These are phyloP conservation scores for Phaeosphaeriaceae sp. DNA, from an alignment of 2,329 filamentous ascomycete species.

Conservation along the genomic window DNA sequence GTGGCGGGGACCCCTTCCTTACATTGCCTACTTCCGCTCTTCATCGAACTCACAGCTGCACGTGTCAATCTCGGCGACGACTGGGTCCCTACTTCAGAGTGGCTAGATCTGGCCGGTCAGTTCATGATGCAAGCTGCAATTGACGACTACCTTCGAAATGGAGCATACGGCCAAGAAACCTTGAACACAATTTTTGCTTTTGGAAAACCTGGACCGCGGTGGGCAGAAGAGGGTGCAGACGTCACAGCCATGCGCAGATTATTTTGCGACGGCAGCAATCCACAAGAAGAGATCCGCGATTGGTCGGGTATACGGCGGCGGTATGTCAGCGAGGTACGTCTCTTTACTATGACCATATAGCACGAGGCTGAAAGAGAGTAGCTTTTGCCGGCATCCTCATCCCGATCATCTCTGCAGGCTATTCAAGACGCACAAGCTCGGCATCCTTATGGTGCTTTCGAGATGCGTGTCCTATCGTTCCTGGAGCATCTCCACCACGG, in stretches of 20 bases:
- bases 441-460: conserved; percentile 49
- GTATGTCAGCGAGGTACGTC: conserved; percentile 40
- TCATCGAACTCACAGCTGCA: conserved; percentile 59
- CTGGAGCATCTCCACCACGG: conserved; percentile 52
- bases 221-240: conserved; percentile 31
- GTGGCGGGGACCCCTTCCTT: conserved; percentile 48
- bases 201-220: conserved; percentile 44
- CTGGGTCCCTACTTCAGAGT: conserved; percentile 46
- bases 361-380: conserved; percentile 11
- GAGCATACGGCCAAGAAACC: conserved; percentile 42
- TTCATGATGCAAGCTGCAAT: conserved; percentile 60
- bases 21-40: conserved; percentile 55
- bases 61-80: conserved; percentile 41
- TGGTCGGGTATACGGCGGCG: conserved; percentile 49
- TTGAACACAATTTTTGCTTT: conserved; percentile 57
- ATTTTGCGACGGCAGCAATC: conserved; percentile 42
- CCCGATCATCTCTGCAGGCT: conserved; percentile 27
- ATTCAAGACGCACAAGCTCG: conserved; percentile 37
- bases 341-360: neutral
- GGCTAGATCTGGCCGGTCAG: conserved; percentile 55
- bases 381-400: conserved; percentile 27
- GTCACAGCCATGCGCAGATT: conserved; percentile 42
- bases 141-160: conserved; percentile 56
- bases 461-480: conserved; percentile 50
- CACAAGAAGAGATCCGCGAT: conserved; percentile 34